phyloP scores from a whole-genome alignment of 1,139 yeast genomes.

The Hyphopichia burtonii region DNA sequence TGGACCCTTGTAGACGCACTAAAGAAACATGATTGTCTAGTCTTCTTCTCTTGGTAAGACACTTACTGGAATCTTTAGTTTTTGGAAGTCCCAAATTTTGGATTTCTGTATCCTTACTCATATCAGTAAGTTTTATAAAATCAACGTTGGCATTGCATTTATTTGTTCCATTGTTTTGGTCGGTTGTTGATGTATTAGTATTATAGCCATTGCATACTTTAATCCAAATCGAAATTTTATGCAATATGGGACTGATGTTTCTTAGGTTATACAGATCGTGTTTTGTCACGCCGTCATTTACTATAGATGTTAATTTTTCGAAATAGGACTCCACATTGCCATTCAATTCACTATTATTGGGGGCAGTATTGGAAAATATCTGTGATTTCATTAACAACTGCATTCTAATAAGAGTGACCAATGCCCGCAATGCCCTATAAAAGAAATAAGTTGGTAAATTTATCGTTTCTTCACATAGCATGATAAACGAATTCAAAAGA shows the following conservation, averaged over 20 bases:
- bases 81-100: constrained; percentile 42
- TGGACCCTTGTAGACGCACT: no score
- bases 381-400: constrained; percentile 43
- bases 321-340: constrained; percentile 37
- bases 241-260: constrained; percentile 43
- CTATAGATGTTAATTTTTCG: constrained; percentile 24
- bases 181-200: not conserved
- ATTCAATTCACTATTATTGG: constrained; percentile 11
- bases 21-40: not conserved
- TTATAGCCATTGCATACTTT: constrained; percentile 32
- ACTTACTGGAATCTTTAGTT: not conserved
- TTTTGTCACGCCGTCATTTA: constrained; percentile 21
- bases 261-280: constrained; percentile 36
- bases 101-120: constrained; percentile 47
- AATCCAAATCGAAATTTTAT: constrained; percentile 50
- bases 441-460: constrained; percentile 54
- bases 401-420: constrained; percentile 46
- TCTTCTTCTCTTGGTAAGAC: not conserved
- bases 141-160: constrained; percentile 9
- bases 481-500: constrained; percentile 44
- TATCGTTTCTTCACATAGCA: constrained; percentile 32
- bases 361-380: constrained; percentile 13
- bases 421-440: constrained; percentile 56
- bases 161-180: constrained; percentile 1
- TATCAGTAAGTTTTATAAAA: constrained; percentile 42